Percentiles rank a stretch among this genome's conserved stretches.
Conservation (phyloP, 768 basidiomycete species). For the Cystobasidium onofrii region DNA sequence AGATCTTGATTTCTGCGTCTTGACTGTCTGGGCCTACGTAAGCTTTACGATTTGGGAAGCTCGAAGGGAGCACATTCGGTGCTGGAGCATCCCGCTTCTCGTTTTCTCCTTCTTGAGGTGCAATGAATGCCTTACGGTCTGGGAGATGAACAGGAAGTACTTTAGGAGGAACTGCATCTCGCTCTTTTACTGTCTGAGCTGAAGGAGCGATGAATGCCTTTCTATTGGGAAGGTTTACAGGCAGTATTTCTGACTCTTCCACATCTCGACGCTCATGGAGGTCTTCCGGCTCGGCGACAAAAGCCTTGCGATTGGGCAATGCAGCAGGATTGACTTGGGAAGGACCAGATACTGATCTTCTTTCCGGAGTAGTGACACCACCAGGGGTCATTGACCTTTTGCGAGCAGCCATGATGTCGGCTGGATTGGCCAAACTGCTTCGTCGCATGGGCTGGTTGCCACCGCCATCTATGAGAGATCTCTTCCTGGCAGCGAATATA, state of each 20-base stretch:
- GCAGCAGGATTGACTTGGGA: background rate
- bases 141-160: background rate
- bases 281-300: background rate
- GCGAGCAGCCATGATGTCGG: slow-evolving; percentile 1
- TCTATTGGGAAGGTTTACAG: slow-evolving; percentile 6
- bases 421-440: slow-evolving; percentile 5
- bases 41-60: background rate
- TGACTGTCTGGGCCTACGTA: background rate
- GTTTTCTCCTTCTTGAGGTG: background rate
- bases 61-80: background rate
- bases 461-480: background rate
- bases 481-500: background rate
- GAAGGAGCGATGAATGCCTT: slow-evolving; percentile 3
- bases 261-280: background rate
- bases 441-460: background rate
- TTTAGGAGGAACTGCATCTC: background rate
- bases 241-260: background rate
- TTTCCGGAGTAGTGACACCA: background rate
- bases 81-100: background rate
- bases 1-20: slow-evolving; percentile 1
- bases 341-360: background rate
- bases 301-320: background rate
- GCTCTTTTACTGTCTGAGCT: background rate
- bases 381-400: background rate
- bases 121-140: background rate